phyloP scores from a whole-genome alignment of 345 rosid genomes.

The Eucalyptus cloeziana region DNA sequence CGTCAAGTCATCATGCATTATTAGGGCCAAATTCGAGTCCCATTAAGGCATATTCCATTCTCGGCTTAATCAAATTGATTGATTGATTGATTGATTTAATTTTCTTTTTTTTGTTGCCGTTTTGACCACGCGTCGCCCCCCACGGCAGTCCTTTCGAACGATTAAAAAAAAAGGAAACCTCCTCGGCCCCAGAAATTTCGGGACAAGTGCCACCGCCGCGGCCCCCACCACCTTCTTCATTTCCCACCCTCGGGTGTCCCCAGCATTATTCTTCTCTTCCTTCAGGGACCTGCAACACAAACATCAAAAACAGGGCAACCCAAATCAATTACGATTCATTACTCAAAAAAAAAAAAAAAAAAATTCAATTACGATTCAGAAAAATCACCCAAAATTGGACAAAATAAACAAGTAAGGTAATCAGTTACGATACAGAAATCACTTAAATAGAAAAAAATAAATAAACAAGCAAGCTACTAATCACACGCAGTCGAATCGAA shows the following conservation, averaged over 20 bases:
- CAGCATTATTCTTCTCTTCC: background rate
- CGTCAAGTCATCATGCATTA: background rate
- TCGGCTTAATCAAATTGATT: background rate
- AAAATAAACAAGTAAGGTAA: background rate
- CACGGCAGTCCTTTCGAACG: background rate
- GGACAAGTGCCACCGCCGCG: background rate
- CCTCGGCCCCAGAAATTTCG: background rate
- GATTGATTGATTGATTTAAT: background rate
- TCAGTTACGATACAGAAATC: background rate
- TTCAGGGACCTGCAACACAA: background rate
- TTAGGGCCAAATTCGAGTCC: background rate
- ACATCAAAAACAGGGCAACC: background rate
- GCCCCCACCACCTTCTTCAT: background rate
- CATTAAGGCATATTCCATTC: background rate
- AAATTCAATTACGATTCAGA: background rate
- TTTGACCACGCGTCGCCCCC: background rate
- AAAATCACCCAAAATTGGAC: background rate
- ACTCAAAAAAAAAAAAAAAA: too few relatives aligned
- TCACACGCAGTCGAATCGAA: background rate
- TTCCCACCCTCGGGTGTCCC: background rate
- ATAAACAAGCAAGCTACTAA: background rate
- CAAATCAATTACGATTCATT: background rate
- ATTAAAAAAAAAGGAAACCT: background rate
- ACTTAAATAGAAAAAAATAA: background rate
- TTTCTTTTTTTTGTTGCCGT: background rate